These are phyloP conservation scores for Macrophomina pseudophaseolina DNA, from an alignment of 2,329 filamentous ascomycete species.

Conservation along the genomic window DNA sequence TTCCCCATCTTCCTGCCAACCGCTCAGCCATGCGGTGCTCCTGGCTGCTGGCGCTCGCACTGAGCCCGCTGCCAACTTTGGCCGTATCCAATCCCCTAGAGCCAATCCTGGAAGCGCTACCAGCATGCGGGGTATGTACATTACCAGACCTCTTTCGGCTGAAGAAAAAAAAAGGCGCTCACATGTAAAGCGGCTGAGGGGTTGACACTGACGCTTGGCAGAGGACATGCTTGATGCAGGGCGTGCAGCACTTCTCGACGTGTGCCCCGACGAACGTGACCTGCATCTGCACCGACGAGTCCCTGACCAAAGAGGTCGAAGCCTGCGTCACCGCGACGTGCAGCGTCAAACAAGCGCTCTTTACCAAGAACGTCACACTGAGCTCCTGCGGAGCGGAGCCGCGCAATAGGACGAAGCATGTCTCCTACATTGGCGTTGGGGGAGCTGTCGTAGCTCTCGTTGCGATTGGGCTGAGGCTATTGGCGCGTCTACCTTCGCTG, in stretches of 20 bases:
- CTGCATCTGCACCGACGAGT: slow-evolving; percentile 24
- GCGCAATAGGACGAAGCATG: slow-evolving; percentile 40
- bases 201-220: neutral
- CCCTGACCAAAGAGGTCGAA: slow-evolving; percentile 13
- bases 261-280: slow-evolving; percentile 19
- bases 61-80: slow-evolving; percentile 1
- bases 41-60: slow-evolving; percentile 17
- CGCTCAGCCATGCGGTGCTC: slow-evolving; percentile 1
- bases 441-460: slow-evolving; percentile 43
- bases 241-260: neutral
- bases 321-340: slow-evolving; percentile 6
- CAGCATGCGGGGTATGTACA: slow-evolving; percentile 22
- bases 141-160: neutral
- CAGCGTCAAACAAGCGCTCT: slow-evolving; percentile 18
- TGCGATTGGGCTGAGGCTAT: slow-evolving; percentile 43
- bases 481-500: slow-evolving; percentile 41
- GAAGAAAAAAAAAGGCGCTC: neutral
- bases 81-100: slow-evolving; percentile 9
- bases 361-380: slow-evolving; percentile 50
- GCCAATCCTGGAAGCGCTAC: slow-evolving; percentile 19
- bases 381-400: slow-evolving; percentile 47
- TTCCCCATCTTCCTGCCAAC: neutral
- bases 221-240: slow-evolving; percentile 12
- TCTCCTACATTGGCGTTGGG: slow-evolving; percentile 42
- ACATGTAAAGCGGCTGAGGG: neutral